Base-by-base conservation (phyloP, 139 green algal genomes). In the Tetratostichococcus sp. region DNA sequence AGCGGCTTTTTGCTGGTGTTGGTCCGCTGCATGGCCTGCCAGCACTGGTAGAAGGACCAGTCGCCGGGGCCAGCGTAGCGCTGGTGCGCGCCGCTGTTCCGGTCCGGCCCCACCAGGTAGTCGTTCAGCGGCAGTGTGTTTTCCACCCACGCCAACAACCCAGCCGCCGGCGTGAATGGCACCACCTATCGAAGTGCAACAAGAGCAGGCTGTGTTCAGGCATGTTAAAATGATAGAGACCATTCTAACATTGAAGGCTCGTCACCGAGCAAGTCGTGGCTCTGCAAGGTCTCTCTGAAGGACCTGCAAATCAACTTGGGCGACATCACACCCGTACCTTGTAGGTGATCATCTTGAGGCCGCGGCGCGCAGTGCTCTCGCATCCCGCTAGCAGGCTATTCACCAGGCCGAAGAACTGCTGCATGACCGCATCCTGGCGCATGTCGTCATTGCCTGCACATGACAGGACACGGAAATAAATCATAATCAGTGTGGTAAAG, bases 391-490 rank as follows among this genome's bases (percentile, higher is more conserved):
- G 83, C 70, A 98, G 83, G 16, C 71, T 65, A 76, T 96, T 97
- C 65, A 96, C 81, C 32, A 98, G 85, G 8, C 78, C 82, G 69
- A 98, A 99, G 79, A 97, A 92, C 85, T 98, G 95, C 87, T 97
- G 91, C 89, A 99, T 98, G 11, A 98, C 93, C 0, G 95, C 95
- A 70, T 99, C 95, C 87, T 98, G 93, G 0, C 91, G 87, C 62
- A 96, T 70, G 72, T 95, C 91, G 76, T 97, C 92, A 70, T 90
- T 90, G 30, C 90, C 90, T 97, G 39, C 59, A 69, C n/a, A n/a
- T n/a, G n/a, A n/a, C n/a, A n/a, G n/a, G n/a, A n/a, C n/a, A n/a
- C n/a, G n/a, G n/a, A n/a, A n/a, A n/a, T n/a, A n/a, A n/a, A n/a
- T n/a, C n/a, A n/a, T n/a, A n/a, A n/a, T n/a, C n/a, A n/a, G n/a